Conservation (phyloP, 78 protist genomes). For the Dictyostelium brefeldianum region DNA sequence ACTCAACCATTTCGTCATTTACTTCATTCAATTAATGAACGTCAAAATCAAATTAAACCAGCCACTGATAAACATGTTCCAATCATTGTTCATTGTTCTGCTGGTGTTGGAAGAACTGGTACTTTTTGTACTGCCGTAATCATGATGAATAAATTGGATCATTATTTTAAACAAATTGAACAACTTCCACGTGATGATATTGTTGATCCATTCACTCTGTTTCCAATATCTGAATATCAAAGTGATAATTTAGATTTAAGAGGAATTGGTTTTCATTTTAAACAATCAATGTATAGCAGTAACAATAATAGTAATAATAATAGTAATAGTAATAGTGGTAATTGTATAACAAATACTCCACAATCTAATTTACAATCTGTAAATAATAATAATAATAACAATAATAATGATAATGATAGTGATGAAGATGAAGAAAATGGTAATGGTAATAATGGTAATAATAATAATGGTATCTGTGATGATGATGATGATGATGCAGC, state of each 20-base stretch:
- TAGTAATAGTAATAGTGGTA: background rate
- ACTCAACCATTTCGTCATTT: constrained; percentile 68
- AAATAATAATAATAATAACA: constrained; percentile 11
- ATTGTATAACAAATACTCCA: background rate
- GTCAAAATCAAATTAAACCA: constrained; percentile 26
- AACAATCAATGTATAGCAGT: background rate
- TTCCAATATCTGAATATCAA: background rate
- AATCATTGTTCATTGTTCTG: constrained; percentile 90
- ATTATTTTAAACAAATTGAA: constrained; percentile 5
- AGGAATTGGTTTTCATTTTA: background rate
- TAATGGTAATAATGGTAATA: background rate
- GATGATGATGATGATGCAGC: constrained; percentile 18
- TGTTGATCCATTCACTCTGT: background rate
- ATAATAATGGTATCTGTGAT: background rate
- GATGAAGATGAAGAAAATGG: too few species aligned
- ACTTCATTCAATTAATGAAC: constrained; percentile 44
- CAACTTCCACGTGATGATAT: background rate
- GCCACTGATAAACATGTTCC: constrained; percentile 44
- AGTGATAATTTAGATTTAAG: constrained; percentile 13
- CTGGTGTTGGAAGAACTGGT: constrained; percentile 93
- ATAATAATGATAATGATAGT: background rate
- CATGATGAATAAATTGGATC: constrained; percentile 37
- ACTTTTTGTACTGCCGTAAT: constrained; percentile 89
- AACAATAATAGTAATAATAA: background rate
- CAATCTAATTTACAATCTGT: background rate